Base-by-base conservation (phyloP, 768 basidiomycete species). In the Suillus cothurnatus region DNA sequence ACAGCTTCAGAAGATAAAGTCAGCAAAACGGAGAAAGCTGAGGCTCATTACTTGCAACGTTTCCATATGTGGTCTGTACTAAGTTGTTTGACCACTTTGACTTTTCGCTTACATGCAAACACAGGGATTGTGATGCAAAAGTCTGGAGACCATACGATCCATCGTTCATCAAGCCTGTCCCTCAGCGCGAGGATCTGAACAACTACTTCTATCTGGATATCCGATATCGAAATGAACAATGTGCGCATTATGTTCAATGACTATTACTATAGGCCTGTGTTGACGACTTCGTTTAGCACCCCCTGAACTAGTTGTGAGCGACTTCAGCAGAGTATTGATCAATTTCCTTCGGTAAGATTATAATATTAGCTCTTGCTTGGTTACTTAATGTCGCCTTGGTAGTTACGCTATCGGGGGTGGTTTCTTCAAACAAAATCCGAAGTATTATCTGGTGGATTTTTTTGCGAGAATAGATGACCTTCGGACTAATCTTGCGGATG, bases 141-240 rank as follows among this genome's bases (percentile, higher is more conserved):
- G 8, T 19, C 2, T 58, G 57, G 57, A 38, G 0, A 11, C 38
- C 38, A 21, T 58, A 58, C 21, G 38, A 59, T 21, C 58, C 66
- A 2, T 66, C 70, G 3, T 57, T 49, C 45, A 63, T 56, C 34
- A 61, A 64, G 32, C 61, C 67, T n/a, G 39, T 67, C 9, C 63
- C 69, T 50, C 64, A 61, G 34, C 38, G 41, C 8, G 26, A n/a
- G n/a, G 69, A 72, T 58, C 17, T 67, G 5, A 19, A 62, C 19
- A 72, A 66, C 43, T 72, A 72, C 45, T 72, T 72, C 53, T 63
- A 68, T 62, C 62, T 72, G 43, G 47, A 61, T 14, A 17, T 28
- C 58, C 38, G 11, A 28, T 41, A 39, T 26, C 0, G 6, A 17
- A 7, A 41, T 12, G 26, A 21, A 6, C 2, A 6, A 59, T 28